Base-by-base conservation (phyloP, 768 basidiomycete species). In the Amanita jacksonii region DNA sequence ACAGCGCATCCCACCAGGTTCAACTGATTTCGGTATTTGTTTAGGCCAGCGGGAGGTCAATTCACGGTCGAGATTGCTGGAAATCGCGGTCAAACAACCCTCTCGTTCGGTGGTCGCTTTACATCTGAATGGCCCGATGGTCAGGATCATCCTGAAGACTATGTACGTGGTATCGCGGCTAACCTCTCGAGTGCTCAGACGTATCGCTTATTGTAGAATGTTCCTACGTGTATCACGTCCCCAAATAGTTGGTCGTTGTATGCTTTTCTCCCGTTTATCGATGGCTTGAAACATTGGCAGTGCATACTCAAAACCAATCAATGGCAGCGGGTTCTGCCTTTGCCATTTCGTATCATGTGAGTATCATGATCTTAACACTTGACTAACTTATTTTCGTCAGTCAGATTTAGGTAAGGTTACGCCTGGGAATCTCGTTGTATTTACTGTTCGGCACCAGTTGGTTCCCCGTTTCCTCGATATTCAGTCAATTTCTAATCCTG, bases 241-340 rank as follows among this genome's bases (percentile, higher is more conserved):
- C 74, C 73, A 5, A 76, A 76, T 52, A 63, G 74, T 75, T 28
- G 47, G 72, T 62, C 13, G 10, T 18, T 23, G 28, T 15, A 20
- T 16, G 15, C 35, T 46, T 42, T 30, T n/a, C 24, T 44, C 48
- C 8, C 45, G 45, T 4, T 15, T 18, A n/a, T n/a, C n/a, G n/a
- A n/a, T 19, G 6, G 7, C 10, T 7, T 18, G 37, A 18, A 4
- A 7, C n/a, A 12, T 20, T 19, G 7, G 7, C 22, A 76, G 74
- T 77, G 55, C 75, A 77, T 52, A 64, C 73, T 3, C 71, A 73
- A 48, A 74, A 75, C 49, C 57, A 70, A 43, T 59, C 67, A 5
- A 69, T 61, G 59, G 72, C 73, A 36, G 72, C 75, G 35, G 75
- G 75, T 1, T 72, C 73, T 30, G 74, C 70, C 5, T 74, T 77